phyloP scores from a whole-genome alignment of 75 land plant genomes.

The Ceratopteris richardii region DNA sequence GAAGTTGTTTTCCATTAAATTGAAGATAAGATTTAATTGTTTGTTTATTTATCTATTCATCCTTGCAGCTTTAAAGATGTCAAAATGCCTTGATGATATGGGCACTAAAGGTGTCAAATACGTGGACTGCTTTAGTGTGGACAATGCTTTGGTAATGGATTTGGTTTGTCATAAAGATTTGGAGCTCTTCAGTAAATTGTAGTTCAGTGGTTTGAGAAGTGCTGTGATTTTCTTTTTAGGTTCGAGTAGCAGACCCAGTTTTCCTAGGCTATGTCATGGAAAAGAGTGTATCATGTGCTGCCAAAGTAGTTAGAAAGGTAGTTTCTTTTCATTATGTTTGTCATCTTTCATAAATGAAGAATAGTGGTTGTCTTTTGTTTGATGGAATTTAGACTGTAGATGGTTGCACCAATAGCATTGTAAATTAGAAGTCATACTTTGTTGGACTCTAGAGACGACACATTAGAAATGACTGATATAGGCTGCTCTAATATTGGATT shows the following conservation, averaged over 20 bases:
- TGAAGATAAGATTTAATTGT: constrained; percentile 34
- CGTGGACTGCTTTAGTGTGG: constrained; percentile 81
- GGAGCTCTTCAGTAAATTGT: neutral
- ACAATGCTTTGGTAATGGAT: constrained; percentile 73
- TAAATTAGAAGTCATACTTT: no score
- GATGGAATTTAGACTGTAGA: no score
- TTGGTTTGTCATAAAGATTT: neutral
- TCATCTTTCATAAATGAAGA: no score
- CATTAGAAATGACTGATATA: no score
- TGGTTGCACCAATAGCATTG: no score
- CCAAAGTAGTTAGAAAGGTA: constrained; percentile 92
- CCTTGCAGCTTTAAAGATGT: constrained; percentile 46
- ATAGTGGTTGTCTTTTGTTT: no score
- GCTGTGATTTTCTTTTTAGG: constrained; percentile 34
- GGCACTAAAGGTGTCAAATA: constrained; percentile 60
- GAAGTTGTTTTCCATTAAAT: neutral
- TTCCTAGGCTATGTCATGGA: constrained; percentile 84
- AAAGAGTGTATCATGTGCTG: constrained; percentile 68
- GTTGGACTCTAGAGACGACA: no score
- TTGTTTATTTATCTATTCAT: no score
- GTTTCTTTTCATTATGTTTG: no score
- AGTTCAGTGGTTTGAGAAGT: no score
- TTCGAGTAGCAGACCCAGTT: constrained; percentile 88
- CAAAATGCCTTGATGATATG: constrained; percentile 80
- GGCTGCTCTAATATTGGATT: no score